Evolutionary conservation across 108 stramenopile species (phyloP).

Genomic region (Nannochloropsis oceanica): DNA sequence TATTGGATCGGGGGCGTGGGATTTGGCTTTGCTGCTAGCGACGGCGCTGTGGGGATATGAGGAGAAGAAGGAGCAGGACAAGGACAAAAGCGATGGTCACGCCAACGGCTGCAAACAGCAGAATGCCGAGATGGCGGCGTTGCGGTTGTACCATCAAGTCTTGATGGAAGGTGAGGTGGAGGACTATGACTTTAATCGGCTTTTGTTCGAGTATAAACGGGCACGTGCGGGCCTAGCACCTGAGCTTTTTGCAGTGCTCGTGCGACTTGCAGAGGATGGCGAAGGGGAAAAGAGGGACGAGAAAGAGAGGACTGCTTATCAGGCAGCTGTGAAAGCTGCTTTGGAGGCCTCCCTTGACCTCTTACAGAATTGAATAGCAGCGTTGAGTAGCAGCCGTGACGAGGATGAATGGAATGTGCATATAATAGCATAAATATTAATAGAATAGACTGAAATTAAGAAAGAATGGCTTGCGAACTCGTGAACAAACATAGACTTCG

Average conservation of each 20-base stretch:
- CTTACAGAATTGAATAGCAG: neutral
- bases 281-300: neutral
- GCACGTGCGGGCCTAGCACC: neutral
- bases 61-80: neutral
- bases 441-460: too few species aligned
- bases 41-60: neutral
- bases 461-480: too few species aligned
- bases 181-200: neutral
- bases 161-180: neutral
- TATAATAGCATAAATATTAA: too few species aligned
- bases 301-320: neutral
- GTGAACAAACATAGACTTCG: too few species aligned
- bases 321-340: neutral
- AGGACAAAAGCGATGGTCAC: neutral
- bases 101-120: neutral
- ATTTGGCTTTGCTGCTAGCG: neutral
- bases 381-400: too few species aligned
- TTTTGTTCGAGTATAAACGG: neutral
- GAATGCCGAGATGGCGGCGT: neutral
- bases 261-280: neutral
- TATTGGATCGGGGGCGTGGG: neutral
- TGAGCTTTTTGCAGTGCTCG: neutral
- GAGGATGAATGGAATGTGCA: too few species aligned
- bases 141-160: neutral
- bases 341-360: neutral